Percentiles rank a stretch among this genome's conserved stretches.
These are phyloP conservation scores for Zoysia matrella DNA, from an alignment of 202 grass and related monocot genomes.

Conservation along the genomic window DNA sequence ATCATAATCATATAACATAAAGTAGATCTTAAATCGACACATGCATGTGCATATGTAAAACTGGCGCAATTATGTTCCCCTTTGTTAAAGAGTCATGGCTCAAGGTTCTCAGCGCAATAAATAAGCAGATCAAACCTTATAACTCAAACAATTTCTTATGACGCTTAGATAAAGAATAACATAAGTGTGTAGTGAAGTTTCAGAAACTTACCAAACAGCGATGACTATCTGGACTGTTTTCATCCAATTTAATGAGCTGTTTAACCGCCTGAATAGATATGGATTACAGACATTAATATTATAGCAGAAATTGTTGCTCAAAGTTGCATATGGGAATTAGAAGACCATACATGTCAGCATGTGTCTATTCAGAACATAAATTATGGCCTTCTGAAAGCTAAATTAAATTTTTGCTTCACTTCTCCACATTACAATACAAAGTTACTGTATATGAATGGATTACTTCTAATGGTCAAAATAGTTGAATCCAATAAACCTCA, in stretches of 20 bases:
- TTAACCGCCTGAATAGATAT: constrained; percentile 84
- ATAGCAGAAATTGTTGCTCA: constrained; percentile 9
- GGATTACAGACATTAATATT: constrained; percentile 21
- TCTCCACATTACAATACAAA: constrained; percentile 1
- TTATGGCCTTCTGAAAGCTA: not conserved
- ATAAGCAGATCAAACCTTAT: constrained; percentile 4
- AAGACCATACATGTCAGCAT: not conserved
- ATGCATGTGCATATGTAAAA: not conserved
- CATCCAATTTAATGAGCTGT: constrained; percentile 84
- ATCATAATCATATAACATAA: not conserved
- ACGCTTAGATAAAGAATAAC: constrained; percentile 10
- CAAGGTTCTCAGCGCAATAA: constrained; percentile 15
- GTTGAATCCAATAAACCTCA: not conserved
- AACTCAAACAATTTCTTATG: constrained; percentile 11
- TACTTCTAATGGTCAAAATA: constrained; percentile 6
- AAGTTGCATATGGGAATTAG: constrained; percentile 17
- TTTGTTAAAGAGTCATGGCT: not conserved
- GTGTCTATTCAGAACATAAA: not conserved
- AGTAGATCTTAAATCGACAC: not conserved
- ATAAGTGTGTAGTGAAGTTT: constrained; percentile 13
- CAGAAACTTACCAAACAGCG: constrained; percentile 79
- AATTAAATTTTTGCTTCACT: constrained; percentile 1
- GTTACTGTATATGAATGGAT: not conserved
- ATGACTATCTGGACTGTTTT: constrained; percentile 82
- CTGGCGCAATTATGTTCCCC: not conserved